Evolutionary conservation across 179 eudicot species (phyloP).

Genomic region (Carnegiea gigantea): DNA sequence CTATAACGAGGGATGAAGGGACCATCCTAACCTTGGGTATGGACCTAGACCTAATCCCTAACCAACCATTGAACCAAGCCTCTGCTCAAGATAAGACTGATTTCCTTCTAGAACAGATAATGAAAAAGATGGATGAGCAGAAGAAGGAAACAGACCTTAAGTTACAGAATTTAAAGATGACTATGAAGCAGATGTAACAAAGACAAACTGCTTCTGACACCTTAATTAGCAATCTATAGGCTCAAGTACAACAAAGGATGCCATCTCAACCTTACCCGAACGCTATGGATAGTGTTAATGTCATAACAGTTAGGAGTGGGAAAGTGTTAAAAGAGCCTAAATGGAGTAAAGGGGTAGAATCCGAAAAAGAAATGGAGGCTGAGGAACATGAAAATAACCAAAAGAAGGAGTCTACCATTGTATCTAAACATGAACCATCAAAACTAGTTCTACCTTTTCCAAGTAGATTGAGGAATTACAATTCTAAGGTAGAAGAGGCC

Average conservation of each 20-base stretch:
- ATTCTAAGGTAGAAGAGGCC: not conserved
- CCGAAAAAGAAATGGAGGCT: not conserved
- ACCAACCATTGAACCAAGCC: not conserved
- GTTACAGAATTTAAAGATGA: too few species aligned
- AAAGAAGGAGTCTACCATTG: not conserved
- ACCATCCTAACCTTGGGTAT: not conserved
- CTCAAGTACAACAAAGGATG: not conserved
- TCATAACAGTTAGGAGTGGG: not conserved
- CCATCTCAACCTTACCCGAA: not conserved
- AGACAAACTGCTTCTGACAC: not conserved
- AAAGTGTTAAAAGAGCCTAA: not conserved
- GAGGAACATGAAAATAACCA: not conserved
- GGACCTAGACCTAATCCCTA: not conserved
- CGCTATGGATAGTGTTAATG: not conserved
- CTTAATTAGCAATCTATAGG: too few species aligned
- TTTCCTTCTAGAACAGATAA: not conserved
- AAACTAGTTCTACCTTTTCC: not conserved
- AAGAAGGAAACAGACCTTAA: too few species aligned
- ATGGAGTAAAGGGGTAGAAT: not conserved
- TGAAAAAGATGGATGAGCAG: too few species aligned
- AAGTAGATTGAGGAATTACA: not conserved
- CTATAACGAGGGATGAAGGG: slow-evolving; percentile 4
- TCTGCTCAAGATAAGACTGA: not conserved
- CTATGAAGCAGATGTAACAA: too few species aligned
- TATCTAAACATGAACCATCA: not conserved